Base-by-base conservation (phyloP, 306 rosid genomes). In the Styphnolobium japonicum region DNA sequence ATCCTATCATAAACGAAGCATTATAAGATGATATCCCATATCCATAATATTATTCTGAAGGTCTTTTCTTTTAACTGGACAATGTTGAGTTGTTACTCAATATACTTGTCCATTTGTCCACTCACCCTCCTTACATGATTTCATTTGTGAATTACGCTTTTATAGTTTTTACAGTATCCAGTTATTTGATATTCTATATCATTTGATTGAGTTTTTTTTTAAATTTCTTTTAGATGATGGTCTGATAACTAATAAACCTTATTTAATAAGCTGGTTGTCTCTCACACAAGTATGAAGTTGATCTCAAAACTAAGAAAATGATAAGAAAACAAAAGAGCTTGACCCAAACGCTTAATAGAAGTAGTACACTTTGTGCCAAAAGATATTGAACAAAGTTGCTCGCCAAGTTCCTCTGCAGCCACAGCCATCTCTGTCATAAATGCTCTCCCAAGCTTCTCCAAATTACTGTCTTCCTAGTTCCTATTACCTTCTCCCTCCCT, bases 21-120 rank as follows among this genome's bases (percentile, higher is more conserved):
- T 12, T 40, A 63, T 64, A 43, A 77, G 81, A 46, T 67, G 27
- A 23, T 68, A 72, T 67, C 2, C 31, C 18, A 8, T 42, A n/a
- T 2, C 31, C 18, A 8, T 42, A n/a, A 31, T 21, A 31, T 11
- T 49, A 53, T 55, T 43, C 36, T 53, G 61, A 53, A 66, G 43
- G 62, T 60, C 79, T 76, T 76, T 48, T 76, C 60, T 69, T 49
- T 46, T 69, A 58, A 61, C 10, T 49, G 40, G 76, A 67, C 19
- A 61, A 42, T 56, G 19, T 39, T 70, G 74, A 69, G 33, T 75
- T 55, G 45, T 36, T 78, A 23, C 46, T 52, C 29, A 9, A 22
- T 39, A 25, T 16, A 45, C 45, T 62, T 56, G 40, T 77, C 46
- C 56, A 29, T 10, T 25, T 46, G 49, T 57, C 9, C 58, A 46